Conservation (phyloP, 2,329 filamentous ascomycete genomes). For the Colletotrichum viniferum region DNA sequence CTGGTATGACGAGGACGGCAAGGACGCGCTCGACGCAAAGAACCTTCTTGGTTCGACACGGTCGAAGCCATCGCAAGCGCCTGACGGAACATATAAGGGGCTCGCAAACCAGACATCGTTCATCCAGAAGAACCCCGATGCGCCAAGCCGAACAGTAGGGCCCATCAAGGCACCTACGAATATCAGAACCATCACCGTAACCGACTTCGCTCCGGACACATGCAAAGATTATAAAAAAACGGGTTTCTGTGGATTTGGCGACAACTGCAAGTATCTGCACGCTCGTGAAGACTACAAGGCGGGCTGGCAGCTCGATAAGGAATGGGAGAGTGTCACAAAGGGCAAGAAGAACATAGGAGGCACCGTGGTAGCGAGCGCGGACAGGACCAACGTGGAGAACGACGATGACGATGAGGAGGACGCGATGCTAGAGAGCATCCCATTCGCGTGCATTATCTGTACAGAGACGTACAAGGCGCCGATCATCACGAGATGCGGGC, state of each 20-base stretch:
- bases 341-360: constrained; percentile 67
- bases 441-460: constrained; percentile 90
- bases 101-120: constrained; percentile 74
- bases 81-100: constrained; percentile 78
- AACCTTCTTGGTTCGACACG: constrained; percentile 65
- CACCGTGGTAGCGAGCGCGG: constrained; percentile 65
- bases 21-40: constrained; percentile 50
- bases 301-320: constrained; percentile 92
- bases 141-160: constrained; percentile 72
- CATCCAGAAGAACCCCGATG: constrained; percentile 81
- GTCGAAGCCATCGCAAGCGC: constrained; percentile 20
- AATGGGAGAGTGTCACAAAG: constrained; percentile 88
- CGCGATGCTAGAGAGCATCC: constrained; percentile 79
- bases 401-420: constrained; percentile 65
- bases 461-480: constrained; percentile 78
- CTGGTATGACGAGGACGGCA: constrained; percentile 82
- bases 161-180: constrained; percentile 90
- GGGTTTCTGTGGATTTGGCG: constrained; percentile 66
- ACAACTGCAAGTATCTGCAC: constrained; percentile 83
- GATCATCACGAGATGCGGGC: constrained; percentile 86
- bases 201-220: constrained; percentile 89
- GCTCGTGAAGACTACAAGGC: constrained; percentile 81
- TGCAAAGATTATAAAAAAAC: constrained; percentile 77
- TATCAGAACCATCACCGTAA: constrained; percentile 87
- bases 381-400: constrained; percentile 42